Conservation (phyloP, 192 early-diverging fungal species). For the Backusella morwellensis region DNA sequence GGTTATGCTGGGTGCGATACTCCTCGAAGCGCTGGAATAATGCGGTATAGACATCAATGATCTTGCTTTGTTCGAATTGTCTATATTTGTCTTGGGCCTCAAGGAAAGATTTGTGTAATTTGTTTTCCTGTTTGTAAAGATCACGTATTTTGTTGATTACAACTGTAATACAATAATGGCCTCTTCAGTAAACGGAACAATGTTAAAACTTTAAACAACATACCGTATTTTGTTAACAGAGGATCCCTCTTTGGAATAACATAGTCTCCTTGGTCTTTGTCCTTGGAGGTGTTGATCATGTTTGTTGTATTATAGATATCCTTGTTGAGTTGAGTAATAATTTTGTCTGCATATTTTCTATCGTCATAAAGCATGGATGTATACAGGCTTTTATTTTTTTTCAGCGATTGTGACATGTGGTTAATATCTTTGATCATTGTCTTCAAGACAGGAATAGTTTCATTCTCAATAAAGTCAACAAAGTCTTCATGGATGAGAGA, state of each 20-base stretch:
- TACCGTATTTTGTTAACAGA: constrained; percentile 23
- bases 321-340: constrained; percentile 31
- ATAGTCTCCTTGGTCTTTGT: constrained; percentile 23
- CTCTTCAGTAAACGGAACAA: not conserved
- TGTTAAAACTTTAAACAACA: not conserved
- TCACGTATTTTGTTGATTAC: constrained; percentile 15
- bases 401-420: constrained; percentile 32
- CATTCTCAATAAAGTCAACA: constrained; percentile 15
- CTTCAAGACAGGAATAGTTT: constrained; percentile 24
- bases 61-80: constrained; percentile 20
- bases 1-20: constrained; percentile 16
- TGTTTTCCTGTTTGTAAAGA: constrained; percentile 27
- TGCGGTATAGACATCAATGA: constrained; percentile 16
- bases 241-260: constrained; percentile 15
- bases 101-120: constrained; percentile 16
- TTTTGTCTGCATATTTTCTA: constrained; percentile 35
- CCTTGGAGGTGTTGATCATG: not conserved
- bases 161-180: not conserved
- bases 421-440: constrained; percentile 45
- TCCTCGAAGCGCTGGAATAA: constrained; percentile 23
- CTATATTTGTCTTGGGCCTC: constrained; percentile 8
- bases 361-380: constrained; percentile 38
- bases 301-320: constrained; percentile 18
- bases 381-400: constrained; percentile 32
- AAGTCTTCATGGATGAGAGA: not conserved